phyloP scores from a whole-genome alignment of 306 rosid species.

The Oxytropis ochrocephala region DNA sequence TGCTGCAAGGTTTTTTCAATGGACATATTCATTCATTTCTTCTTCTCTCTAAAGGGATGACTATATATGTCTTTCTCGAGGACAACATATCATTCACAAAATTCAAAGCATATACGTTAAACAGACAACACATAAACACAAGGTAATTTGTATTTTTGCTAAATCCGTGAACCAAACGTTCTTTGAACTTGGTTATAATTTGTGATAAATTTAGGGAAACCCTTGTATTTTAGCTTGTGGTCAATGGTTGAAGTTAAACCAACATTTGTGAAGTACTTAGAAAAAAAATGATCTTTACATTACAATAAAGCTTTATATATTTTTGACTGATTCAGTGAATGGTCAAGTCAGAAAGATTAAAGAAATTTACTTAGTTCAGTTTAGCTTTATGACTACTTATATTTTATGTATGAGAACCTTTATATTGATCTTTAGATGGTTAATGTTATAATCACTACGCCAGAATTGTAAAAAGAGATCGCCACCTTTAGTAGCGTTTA shows the following conservation, averaged over 20 bases:
- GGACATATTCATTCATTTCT: slow-evolving; percentile 15
- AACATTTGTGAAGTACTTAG: not conserved
- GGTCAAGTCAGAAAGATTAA: no score
- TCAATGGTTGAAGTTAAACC: slow-evolving; percentile 14
- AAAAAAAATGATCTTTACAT: not conserved
- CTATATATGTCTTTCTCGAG: slow-evolving; percentile 50
- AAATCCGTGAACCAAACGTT: slow-evolving; percentile 33
- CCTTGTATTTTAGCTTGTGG: slow-evolving; percentile 22
- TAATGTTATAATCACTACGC: slow-evolving; percentile 16
- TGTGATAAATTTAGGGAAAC: slow-evolving; percentile 23
- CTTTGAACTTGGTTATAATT: slow-evolving; percentile 21
- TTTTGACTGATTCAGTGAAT: not conserved
- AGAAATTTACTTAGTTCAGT: not conserved
- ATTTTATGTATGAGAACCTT: not conserved
- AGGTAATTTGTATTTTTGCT: not conserved
- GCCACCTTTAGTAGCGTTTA: no score
- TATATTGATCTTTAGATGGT: not conserved
- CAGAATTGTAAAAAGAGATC: no score
- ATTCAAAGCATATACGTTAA: slow-evolving; percentile 18
- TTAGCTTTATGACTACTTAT: slow-evolving; percentile 1
- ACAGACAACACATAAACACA: not conserved
- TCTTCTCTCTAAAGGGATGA: slow-evolving; percentile 37
- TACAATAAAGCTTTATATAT: not conserved
- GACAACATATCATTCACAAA: slow-evolving; percentile 31
- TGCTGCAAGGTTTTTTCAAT: not conserved